phyloP scores from a whole-genome alignment of 768 basidiomycete genomes.

The Filobasidium wieringae region DNA sequence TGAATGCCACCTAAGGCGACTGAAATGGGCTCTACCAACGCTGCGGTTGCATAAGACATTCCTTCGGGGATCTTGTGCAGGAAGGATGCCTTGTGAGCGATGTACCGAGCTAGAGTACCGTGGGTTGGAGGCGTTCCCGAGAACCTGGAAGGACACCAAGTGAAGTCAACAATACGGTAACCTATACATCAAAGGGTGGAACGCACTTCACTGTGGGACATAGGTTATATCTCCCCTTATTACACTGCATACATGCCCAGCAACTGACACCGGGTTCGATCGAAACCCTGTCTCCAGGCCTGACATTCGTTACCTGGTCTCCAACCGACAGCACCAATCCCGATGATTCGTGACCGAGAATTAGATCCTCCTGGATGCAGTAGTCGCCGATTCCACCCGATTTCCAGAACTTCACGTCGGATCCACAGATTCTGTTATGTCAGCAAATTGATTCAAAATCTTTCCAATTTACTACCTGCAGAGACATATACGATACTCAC shows the following conservation, averaged over 20 bases:
- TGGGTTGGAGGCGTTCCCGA: conserved; percentile 23
- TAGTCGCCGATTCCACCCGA: conserved; percentile 21
- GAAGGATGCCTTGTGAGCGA: conserved; percentile 23
- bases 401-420: conserved; percentile 17
- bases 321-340: conserved; percentile 23
- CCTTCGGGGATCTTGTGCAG: conserved; percentile 24
- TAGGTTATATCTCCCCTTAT: conserved; percentile 21
- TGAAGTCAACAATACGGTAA: neutral
- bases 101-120: conserved; percentile 23
- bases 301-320: conserved; percentile 15
- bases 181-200: neutral
- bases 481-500: neutral
- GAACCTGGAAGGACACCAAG: conserved; percentile 5
- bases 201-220: conserved; percentile 24
- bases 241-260: conserved; percentile 20
- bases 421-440: conserved; percentile 24
- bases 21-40: conserved; percentile 23
- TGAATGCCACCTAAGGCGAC: conserved; percentile 23
- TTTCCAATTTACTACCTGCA: conserved; percentile 11
- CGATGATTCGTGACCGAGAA: conserved; percentile 24
- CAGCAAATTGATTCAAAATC: neutral
- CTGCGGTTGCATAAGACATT: conserved; percentile 21
- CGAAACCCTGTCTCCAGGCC: conserved; percentile 22
- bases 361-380: conserved; percentile 22
- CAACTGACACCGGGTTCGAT: conserved; percentile 26